Conservation (phyloP, 805 yeast genomes). For the Vanderwaltozyma polyspora region DNA sequence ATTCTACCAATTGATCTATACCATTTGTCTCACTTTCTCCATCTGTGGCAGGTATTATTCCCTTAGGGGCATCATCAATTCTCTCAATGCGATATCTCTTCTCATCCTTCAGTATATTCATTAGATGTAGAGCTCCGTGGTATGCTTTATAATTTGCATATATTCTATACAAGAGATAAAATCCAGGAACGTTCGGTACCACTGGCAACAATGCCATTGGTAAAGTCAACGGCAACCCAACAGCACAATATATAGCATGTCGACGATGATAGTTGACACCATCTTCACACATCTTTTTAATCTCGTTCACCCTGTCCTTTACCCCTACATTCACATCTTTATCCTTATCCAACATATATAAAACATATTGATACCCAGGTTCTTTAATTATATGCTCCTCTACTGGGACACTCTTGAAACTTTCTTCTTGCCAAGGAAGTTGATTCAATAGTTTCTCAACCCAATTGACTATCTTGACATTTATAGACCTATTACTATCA, state of each 20-base stretch:
- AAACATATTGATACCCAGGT: too few relatives aligned
- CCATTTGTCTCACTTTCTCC: too few relatives aligned
- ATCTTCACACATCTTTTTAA: slow-evolving; percentile 44
- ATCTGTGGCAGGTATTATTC: too few relatives aligned
- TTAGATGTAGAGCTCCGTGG: slow-evolving; percentile 60
- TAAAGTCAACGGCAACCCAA: slow-evolving; percentile 63
- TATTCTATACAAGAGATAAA: slow-evolving; percentile 67
- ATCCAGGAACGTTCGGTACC: slow-evolving; percentile 88
- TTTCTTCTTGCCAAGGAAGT: slow-evolving; percentile 72
- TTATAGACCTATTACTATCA: slow-evolving; percentile 43
- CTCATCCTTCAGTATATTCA: slow-evolving; percentile 35
- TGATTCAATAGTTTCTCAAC: slow-evolving; percentile 44
- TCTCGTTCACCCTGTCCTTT: slow-evolving; percentile 41
- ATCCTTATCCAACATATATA: too few relatives aligned
- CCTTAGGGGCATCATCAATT: too few relatives aligned
- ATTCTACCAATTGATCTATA: too few relatives aligned
- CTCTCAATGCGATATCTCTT: too few relatives aligned
- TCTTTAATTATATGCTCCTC: slow-evolving; percentile 36
- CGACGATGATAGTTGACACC: too few relatives aligned
- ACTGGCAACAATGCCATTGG: slow-evolving; percentile 77
- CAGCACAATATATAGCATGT: slow-evolving; percentile 37
- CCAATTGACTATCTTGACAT: slow-evolving; percentile 44
- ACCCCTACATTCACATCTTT: slow-evolving; percentile 16
- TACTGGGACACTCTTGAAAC: slow-evolving; percentile 68
- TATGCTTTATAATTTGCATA: slow-evolving; percentile 78